Percentiles rank a stretch among this genome's conserved stretches.
Conservation (phyloP, 2,329 filamentous ascomycete genomes). For the Clonostachys chloroleuca region DNA sequence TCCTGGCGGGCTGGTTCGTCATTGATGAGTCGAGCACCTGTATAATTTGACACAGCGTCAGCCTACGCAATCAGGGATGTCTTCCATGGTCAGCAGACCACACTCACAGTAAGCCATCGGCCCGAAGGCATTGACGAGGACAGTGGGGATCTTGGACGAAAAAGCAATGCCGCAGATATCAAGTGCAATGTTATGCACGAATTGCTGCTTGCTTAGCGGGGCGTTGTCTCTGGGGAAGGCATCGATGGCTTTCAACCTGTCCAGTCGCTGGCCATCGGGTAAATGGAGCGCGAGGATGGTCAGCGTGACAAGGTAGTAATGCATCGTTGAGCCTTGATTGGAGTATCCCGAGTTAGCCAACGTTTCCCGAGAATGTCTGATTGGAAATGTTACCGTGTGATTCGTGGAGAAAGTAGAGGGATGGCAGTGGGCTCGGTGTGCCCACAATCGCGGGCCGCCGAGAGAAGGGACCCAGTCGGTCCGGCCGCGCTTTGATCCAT, state of each 20-base stretch:
- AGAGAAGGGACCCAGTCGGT: conserved; percentile 21
- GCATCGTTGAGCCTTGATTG: conserved; percentile 29
- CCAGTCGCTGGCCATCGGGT: conserved; percentile 2
- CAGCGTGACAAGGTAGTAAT: conserved; percentile 32
- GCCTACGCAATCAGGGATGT: not conserved
- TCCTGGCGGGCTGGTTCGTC: conserved; percentile 18
- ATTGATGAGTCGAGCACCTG: conserved; percentile 23
- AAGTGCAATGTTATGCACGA: conserved; percentile 25
- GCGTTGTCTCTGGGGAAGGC: not conserved
- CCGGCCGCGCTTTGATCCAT: conserved; percentile 25
- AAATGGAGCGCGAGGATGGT: conserved; percentile 19
- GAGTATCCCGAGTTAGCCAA: not conserved
- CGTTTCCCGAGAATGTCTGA: too few species aligned
- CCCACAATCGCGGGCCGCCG: not conserved
- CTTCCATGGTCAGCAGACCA: too few species aligned
- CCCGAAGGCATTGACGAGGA: conserved; percentile 42
- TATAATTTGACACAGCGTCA: not conserved
- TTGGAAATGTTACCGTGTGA: too few species aligned
- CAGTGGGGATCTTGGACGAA: conserved; percentile 31
- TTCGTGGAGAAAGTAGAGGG: not conserved
- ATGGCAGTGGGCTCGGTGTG: not conserved
- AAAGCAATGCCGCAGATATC: conserved; percentile 39
- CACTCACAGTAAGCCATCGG: conserved; percentile 38
- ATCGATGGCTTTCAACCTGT: not conserved
- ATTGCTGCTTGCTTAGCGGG: conserved; percentile 6